These are phyloP conservation scores for Sugiyamaella qingdaonensis DNA, from an alignment of 805 yeast species.

Conservation along the genomic window DNA sequence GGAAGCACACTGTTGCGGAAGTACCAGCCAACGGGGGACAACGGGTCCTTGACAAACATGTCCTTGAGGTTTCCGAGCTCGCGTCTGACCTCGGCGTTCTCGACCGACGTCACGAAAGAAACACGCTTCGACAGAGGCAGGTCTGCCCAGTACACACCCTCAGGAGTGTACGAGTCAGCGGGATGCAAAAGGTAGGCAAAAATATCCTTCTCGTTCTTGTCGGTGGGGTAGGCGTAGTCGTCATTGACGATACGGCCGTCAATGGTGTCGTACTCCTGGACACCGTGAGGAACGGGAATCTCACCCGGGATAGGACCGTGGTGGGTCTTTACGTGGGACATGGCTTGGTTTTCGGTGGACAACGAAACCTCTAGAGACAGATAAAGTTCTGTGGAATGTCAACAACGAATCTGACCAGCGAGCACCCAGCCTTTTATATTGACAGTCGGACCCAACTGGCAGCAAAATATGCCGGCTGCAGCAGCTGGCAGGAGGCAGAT, in stretches of 20 bases:
- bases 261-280: conserved; percentile 37
- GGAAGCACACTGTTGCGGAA: conserved; percentile 35
- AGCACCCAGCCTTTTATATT: no score
- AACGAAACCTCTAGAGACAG: no score
- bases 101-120: conserved; percentile 28
- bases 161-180: conserved; percentile 30
- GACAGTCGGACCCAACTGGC: no score
- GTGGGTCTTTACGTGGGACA: conserved; percentile 16
- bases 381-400: no score
- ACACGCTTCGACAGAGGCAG: conserved; percentile 28
- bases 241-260: conserved; percentile 30
- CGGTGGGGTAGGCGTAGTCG: conserved; percentile 21
- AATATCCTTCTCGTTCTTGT: conserved; percentile 32
- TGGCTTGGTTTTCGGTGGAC: background rate
- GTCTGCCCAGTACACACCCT: conserved; percentile 39
- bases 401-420: no score
- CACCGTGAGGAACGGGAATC: conserved; percentile 38
- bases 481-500: background rate
- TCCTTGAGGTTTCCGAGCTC: conserved; percentile 26
- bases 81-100: conserved; percentile 26
- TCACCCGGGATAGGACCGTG: conserved; percentile 35
- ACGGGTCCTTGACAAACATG: conserved; percentile 33
- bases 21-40: conserved; percentile 34
- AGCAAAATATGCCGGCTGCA: no score
- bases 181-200: conserved; percentile 34